phyloP scores from a whole-genome alignment of 805 yeast species.

The Barnettozyma botsteinii region DNA sequence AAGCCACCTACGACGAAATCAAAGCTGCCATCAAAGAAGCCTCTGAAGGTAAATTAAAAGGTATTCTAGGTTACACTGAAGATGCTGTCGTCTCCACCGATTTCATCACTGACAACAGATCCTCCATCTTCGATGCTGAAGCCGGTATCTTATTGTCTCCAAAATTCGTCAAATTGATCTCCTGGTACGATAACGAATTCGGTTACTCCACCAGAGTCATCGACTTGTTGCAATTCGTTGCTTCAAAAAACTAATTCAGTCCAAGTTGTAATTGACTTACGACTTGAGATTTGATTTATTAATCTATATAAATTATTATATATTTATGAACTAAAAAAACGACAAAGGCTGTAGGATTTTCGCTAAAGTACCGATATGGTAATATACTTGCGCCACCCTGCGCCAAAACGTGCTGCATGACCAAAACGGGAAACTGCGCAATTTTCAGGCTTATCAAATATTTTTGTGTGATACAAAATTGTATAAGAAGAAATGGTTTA shows the following conservation, averaged over 20 bases:
- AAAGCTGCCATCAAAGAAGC: constrained; percentile 53
- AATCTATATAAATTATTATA: no score
- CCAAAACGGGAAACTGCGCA: no score
- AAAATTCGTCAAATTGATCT: constrained; percentile 61
- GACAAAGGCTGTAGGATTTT: not conserved
- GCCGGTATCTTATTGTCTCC: constrained; percentile 70
- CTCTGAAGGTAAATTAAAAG: constrained; percentile 54
- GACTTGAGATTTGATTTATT: not conserved
- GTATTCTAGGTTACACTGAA: constrained; percentile 64
- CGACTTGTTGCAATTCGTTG: constrained; percentile 62
- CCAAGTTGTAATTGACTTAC: constrained; percentile 3
- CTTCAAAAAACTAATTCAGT: constrained; percentile 21
- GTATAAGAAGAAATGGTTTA: no score
- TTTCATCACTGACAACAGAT: constrained; percentile 56
- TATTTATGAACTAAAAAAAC: no score
- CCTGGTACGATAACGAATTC: constrained; percentile 73
- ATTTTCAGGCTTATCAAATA: no score
- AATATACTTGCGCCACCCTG: no score
- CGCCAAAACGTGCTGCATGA: no score
- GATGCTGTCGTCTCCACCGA: constrained; percentile 68
- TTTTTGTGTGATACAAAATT: no score
- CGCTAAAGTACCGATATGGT: no score
- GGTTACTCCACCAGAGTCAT: constrained; percentile 76
- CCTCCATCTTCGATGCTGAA: constrained; percentile 62
- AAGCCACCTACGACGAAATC: constrained; percentile 59